Conservation (phyloP, 2,329 filamentous ascomycete species). For the Apiospora koreana region DNA sequence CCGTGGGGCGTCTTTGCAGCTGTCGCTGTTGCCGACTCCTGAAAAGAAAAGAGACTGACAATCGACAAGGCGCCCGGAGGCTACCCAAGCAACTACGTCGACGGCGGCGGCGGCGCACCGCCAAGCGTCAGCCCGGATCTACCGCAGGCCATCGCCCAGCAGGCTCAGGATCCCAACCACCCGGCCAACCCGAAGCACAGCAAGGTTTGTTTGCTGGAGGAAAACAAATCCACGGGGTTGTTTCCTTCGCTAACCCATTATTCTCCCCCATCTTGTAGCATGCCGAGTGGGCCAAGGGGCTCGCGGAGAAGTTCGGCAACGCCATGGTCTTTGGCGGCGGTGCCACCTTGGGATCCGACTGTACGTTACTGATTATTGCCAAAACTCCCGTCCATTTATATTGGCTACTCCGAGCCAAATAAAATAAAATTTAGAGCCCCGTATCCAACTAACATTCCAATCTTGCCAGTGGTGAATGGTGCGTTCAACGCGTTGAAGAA, state of each 20-base stretch:
- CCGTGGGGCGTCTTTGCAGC: too few relatives aligned
- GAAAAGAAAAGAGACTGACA: not conserved
- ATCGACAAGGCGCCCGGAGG: not conserved
- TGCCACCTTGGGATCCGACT: not conserved
- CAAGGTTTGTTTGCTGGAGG: not conserved
- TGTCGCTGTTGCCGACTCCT: too few relatives aligned
- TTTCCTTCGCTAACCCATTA: too few relatives aligned
- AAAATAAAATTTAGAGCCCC: too few relatives aligned
- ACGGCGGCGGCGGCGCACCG: not conserved
- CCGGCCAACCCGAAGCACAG: constrained; percentile 7
- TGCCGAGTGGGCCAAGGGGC: constrained; percentile 4
- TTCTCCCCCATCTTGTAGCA: not conserved
- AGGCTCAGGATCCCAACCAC: constrained; percentile 9
- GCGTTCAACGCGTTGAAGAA: not conserved
- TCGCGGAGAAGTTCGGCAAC: constrained; percentile 10
- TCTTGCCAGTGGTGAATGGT: not conserved
- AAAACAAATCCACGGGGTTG: too few relatives aligned
- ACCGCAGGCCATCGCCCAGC: constrained; percentile 9
- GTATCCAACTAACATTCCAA: not conserved
- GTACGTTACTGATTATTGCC: not conserved
- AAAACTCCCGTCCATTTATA: too few relatives aligned
- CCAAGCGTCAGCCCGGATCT: not conserved
- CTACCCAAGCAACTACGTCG: constrained; percentile 1
- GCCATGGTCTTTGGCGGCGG: not conserved
- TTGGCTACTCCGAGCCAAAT: too few relatives aligned